Base-by-base conservation (phyloP, 805 yeast species). In the Metschnikowia lochheadii region DNA sequence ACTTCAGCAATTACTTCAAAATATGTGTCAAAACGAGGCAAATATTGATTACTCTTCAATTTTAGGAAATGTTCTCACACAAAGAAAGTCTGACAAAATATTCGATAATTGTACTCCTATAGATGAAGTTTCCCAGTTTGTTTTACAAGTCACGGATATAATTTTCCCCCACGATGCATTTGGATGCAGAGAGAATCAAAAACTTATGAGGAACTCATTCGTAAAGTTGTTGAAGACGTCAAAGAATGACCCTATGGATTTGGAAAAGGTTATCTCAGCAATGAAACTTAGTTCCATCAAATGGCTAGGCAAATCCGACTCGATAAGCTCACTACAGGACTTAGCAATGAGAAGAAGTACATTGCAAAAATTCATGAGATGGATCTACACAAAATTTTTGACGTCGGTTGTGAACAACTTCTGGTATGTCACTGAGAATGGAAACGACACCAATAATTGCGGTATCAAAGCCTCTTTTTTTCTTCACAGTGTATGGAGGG, bases 391-490 rank as follows among this genome's bases (percentile, higher is more conserved):
- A 0, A 37, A 34, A 0, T 73, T 83, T 46, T 55, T 87, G 0
- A 67, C 77, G 6, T 72, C 68, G 15, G 52, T 87, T 1, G 56
- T 87, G 0, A 64, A 70, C 0, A 64, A 78, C 0, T 81, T 79
- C 58, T 90, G 89, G 69, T 84, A 87, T 60, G 83, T 85, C 5
- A 84, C 94, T 0, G 86, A 83, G 44, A 49, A 62, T 26, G 46
- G 49, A 7, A 18, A 26, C n/a, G 33, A 29, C 11, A 10, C 11
- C 2, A 44, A 6, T 6, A 33, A 35, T 2, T 15, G 40, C 17
- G 61, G 70, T 0, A 65, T 62, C 8, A 65, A 67, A 3, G 51
- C 80, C 0, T 48, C 73, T 0, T 87, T 72, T 60, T 87, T 78
- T 58, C 74, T 84, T 15, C 89, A 83, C 48, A 71, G 67, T 21